Evolutionary conservation across 2,329 filamentous ascomycete genomes (phyloP).

Genomic region (Fusarium domesticum): DNA sequence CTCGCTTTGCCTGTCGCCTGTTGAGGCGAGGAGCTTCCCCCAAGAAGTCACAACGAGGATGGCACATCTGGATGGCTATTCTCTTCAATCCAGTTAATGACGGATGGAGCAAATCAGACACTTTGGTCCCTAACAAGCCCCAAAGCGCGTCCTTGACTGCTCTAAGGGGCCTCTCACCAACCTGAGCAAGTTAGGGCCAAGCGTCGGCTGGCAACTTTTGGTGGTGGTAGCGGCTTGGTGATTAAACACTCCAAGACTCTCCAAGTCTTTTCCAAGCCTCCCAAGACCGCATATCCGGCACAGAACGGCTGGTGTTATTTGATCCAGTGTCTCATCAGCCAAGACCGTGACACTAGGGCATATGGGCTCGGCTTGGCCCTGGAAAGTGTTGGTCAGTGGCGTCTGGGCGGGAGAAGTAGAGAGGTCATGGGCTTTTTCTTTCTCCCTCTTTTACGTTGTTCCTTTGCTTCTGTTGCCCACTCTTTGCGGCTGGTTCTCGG

Average conservation of each 20-base stretch:
- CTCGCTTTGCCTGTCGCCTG: neutral
- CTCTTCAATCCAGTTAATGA: too few species aligned
- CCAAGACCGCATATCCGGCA: constrained; percentile 29
- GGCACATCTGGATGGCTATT: neutral
- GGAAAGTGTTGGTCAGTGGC: constrained; percentile 19
- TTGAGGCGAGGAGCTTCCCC: neutral
- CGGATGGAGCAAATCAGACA: too few species aligned
- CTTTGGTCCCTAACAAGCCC: too few species aligned
- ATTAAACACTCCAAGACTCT: constrained; percentile 15
- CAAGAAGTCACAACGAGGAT: too few species aligned
- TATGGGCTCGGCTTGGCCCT: constrained; percentile 18
- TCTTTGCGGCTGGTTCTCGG: neutral
- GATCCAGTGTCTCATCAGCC: constrained; percentile 25
- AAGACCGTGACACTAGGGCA: constrained; percentile 27
- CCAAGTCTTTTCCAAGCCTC: constrained; percentile 14
- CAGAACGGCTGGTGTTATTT: constrained; percentile 26
- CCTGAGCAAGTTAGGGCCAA: constrained; percentile 5
- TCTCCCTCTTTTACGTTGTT: neutral
- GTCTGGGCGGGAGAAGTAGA: neutral
- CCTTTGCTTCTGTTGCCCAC: neutral
- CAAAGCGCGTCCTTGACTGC: too few species aligned
- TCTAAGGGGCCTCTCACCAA: too few species aligned
- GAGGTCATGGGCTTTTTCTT: constrained; percentile 8
- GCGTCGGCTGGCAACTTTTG: neutral
- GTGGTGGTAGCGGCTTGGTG: constrained; percentile 5